Evolutionary conservation across 768 basidiomycete genomes (phyloP).

Genomic region (Pholiota microspora): DNA sequence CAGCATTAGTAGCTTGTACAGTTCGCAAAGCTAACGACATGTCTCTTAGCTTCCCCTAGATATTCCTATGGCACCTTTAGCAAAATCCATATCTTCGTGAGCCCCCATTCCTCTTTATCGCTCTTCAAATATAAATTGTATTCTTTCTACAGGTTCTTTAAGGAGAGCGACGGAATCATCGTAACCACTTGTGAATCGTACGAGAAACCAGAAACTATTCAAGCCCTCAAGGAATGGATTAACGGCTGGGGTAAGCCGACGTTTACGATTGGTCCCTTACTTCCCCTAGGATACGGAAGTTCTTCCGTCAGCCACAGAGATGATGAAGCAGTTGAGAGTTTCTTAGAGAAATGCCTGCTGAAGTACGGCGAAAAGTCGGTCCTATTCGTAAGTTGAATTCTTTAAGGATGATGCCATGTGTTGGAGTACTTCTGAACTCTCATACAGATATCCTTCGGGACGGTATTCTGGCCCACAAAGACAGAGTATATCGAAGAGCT

Average conservation of each 20-base stretch:
- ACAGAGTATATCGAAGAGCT: conserved; percentile 15
- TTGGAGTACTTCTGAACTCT: too few relatives aligned
- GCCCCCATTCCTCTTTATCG: too few relatives aligned
- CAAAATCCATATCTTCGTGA: neutral
- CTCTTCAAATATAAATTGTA: too few relatives aligned
- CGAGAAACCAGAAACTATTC: conserved; percentile 4
- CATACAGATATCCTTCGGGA: conserved; percentile 15
- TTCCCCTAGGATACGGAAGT: conserved; percentile 3
- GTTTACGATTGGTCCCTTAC: conserved; percentile 10
- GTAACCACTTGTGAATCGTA: conserved; percentile 5
- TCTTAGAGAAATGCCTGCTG: conserved; percentile 7
- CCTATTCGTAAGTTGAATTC: conserved; percentile 5
- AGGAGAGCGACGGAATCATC: too few relatives aligned
- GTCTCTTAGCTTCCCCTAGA: neutral
- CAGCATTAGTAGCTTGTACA: too few relatives aligned
- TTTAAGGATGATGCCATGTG: too few relatives aligned
- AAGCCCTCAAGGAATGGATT: conserved; percentile 5
- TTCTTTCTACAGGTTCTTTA: too few relatives aligned
- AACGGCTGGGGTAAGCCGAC: neutral
- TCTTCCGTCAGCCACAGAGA: neutral
- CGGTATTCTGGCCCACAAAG: conserved; percentile 13
- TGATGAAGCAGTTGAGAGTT: conserved; percentile 2
- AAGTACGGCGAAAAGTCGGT: conserved; percentile 12
- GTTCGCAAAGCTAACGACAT: neutral
- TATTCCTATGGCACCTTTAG: neutral